These are phyloP conservation scores for Ganoderma boninense DNA, from an alignment of 1,284 basidiomycete genomes.

Conservation along the genomic window DNA sequence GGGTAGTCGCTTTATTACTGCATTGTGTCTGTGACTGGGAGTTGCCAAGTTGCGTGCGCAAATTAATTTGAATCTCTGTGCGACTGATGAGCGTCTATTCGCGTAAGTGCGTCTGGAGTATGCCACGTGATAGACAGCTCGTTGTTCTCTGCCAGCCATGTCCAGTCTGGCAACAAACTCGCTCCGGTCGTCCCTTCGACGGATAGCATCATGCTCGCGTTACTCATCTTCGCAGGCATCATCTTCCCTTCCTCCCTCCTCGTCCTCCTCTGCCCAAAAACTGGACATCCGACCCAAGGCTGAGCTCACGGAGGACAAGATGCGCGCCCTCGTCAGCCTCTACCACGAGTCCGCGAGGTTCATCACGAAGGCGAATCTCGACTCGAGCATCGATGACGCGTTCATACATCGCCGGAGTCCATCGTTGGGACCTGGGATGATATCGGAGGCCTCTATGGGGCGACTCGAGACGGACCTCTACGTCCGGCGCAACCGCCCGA, in stretches of 20 bases:
- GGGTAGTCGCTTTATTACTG: no score
- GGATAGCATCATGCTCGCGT: constrained; percentile 23
- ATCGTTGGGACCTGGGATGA: background rate
- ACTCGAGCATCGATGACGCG: constrained; percentile 66
- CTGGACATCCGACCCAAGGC: constrained; percentile 37
- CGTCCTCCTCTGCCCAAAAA: constrained; percentile 13
- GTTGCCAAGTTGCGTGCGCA: no score
- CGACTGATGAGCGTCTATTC: background rate
- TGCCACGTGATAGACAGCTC: constrained; percentile 26
- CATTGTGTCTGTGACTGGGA: no score
- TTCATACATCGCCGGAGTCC: constrained; percentile 46
- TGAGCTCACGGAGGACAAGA: constrained; percentile 61
- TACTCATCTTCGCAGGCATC: constrained; percentile 28
- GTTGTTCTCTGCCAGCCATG: constrained; percentile 32
- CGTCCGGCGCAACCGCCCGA: constrained; percentile 45
- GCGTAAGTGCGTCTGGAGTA: background rate
- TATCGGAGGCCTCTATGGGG: constrained; percentile 20
- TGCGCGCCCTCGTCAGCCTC: constrained; percentile 74
- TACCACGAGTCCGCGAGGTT: constrained; percentile 76
- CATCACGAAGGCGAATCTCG: constrained; percentile 74
- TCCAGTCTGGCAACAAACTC: constrained; percentile 25
- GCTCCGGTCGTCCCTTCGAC: constrained; percentile 30
- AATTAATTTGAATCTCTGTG: no score
- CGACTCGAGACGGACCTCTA: constrained; percentile 29
- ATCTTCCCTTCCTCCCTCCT: constrained; percentile 5